Base-by-base conservation (phyloP, 2,329 filamentous ascomycete genomes). In the Periconia sp. region DNA sequence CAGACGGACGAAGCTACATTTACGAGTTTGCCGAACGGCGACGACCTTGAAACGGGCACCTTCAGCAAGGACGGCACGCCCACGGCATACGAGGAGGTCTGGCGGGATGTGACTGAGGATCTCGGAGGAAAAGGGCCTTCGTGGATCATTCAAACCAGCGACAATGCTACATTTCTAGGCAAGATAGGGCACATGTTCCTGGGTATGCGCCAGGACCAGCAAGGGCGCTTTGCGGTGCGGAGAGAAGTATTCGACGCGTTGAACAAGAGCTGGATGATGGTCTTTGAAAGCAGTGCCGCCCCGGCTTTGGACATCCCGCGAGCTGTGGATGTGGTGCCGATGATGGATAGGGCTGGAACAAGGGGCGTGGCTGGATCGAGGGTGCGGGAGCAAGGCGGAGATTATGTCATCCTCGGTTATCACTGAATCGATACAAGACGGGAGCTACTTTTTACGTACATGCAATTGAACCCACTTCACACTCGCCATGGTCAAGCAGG, bases 341-440 rank as follows among this genome's bases (percentile, higher is more conserved):
- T n/a, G 17, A 13, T 35, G 18, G 32, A 35, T 18, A 19, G 21
- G 6, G 9, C 12, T 13, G 21, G 23, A 19, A 35, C 31, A 8
- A 8, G 31, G n/a, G 13, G 31, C 7, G 16, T 5, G 13, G 31
- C 4, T 34, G n/a, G n/a, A n/a, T n/a, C n/a, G n/a, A n/a, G n/a
- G n/a, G n/a, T n/a, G n/a, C n/a, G n/a, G n/a, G n/a, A n/a, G n/a
- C n/a, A n/a, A n/a, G n/a, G n/a, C n/a, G n/a, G n/a, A n/a, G 31
- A 34, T 34, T 34, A 34, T 17, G 31, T 34, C 31, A 34, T 34
- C 6, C 31, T 34, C 31, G 31, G 31, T 21, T 34, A 34, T 34
- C 11, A n/a, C 19, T 17, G 2, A 12, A n/a, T 12, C 6, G 6
- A n/a, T 17, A 8, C 10, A 18, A 34, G 8, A 17, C 18, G n/a